These are phyloP conservation scores for Hypholoma sublateritium DNA, from an alignment of 768 basidiomycete genomes.

Conservation along the genomic window DNA sequence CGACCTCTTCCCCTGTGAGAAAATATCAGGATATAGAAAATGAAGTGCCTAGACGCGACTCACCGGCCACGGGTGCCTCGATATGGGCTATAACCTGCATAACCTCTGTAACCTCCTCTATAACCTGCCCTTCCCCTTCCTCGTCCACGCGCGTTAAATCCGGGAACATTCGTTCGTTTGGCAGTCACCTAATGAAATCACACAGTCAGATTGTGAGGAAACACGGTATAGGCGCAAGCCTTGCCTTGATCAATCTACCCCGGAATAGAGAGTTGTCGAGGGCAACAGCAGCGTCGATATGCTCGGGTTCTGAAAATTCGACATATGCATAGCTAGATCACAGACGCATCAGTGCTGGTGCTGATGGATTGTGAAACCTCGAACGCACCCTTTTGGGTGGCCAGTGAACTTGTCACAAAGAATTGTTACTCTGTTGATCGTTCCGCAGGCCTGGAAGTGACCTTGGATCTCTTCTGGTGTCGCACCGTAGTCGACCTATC, in stretches of 20 bases:
- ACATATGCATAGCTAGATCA: constrained; percentile 89
- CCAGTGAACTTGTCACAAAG: constrained; percentile 99
- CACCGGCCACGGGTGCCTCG: constrained; percentile 73
- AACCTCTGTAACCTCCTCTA: constrained; percentile 42
- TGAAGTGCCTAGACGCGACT: constrained; percentile 19
- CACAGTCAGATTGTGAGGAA: neutral
- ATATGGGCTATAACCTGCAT: constrained; percentile 62
- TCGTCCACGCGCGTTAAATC: constrained; percentile 75
- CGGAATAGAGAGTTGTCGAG: constrained; percentile 97
- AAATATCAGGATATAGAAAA: neutral
- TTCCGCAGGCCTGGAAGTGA: constrained; percentile 96
- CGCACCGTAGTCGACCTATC: constrained; percentile 93
- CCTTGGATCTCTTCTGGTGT: constrained; percentile 98
- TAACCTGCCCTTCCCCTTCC: constrained; percentile 65
- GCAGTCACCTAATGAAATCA: constrained; percentile 70
- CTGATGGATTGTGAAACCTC: constrained; percentile 2
- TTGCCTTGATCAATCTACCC: constrained; percentile 88
- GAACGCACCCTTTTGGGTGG: constrained; percentile 89
- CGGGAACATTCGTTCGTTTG: constrained; percentile 95
- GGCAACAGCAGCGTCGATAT: constrained; percentile 87
- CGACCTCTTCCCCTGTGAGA: constrained; percentile 55
- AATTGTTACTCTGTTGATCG: constrained; percentile 98
- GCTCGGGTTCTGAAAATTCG: constrained; percentile 92
- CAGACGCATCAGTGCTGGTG: neutral
- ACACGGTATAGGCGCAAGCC: neutral